A percentile compares a stretch with the other conserved stretches of the same genome.
phyloP scores from a whole-genome alignment of 495 filamentous ascomycete genomes.

The Xylaria longipes region DNA sequence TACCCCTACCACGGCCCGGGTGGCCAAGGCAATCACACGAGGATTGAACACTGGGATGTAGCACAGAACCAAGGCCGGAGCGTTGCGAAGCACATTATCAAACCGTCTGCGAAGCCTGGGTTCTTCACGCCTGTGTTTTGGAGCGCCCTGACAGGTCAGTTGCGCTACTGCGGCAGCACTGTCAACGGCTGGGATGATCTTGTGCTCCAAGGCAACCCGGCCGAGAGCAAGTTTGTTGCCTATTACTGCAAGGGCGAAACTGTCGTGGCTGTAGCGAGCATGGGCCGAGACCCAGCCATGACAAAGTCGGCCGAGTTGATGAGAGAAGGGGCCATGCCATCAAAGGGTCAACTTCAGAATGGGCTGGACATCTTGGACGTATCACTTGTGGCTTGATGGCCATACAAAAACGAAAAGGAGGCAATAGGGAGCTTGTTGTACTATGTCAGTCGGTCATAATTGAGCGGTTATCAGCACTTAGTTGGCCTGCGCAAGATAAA shows the following conservation, averaged over 20 bases:
- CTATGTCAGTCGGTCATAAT: neutral
- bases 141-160: conserved; percentile 86
- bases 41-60: conserved; percentile 98
- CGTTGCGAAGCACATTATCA: conserved; percentile 75
- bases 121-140: conserved; percentile 94
- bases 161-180: conserved; percentile 92
- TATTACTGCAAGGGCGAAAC: conserved; percentile 88
- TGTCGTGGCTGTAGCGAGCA: conserved; percentile 90
- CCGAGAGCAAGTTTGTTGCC: conserved; percentile 83
- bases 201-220: conserved; percentile 75
- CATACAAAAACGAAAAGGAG: neutral
- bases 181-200: conserved; percentile 82
- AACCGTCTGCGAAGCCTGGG: conserved; percentile 64
- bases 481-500: neutral
- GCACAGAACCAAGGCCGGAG: conserved; percentile 88
- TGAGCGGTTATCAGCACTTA: neutral
- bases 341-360: conserved; percentile 73
- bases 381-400: conserved; percentile 33
- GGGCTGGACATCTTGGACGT: conserved; percentile 75
- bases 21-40: conserved; percentile 66
- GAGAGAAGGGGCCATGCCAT: conserved; percentile 80
- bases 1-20: conserved; percentile 93
- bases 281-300: conserved; percentile 91
- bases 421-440: neutral
- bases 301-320: conserved; percentile 83